Conservation (phyloP, 1,139 yeast species). For the Dujonia santamariae region DNA sequence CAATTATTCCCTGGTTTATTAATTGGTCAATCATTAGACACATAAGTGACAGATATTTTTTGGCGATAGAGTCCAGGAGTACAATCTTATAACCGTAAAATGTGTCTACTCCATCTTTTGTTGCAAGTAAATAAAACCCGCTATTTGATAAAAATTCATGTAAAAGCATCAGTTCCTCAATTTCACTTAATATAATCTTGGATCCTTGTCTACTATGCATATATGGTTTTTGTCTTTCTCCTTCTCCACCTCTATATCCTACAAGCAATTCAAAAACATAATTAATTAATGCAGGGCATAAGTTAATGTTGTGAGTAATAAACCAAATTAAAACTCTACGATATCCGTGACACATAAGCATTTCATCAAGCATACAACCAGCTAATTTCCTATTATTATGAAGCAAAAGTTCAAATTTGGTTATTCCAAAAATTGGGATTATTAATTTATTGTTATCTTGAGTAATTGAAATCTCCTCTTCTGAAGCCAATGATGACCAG, state of each 20-base stretch:
- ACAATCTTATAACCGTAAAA: slow-evolving; percentile 33
- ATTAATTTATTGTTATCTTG: slow-evolving; percentile 25
- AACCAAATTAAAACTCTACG: slow-evolving; percentile 66
- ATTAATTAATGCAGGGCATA: slow-evolving; percentile 48
- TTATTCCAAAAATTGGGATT: slow-evolving; percentile 41
- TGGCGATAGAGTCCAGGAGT: slow-evolving; percentile 41
- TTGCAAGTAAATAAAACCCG: slow-evolving; percentile 45
- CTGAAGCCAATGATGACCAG: slow-evolving; percentile 35
- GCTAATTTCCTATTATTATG: slow-evolving; percentile 42
- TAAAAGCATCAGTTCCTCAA: slow-evolving; percentile 63
- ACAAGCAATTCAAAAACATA: slow-evolving; percentile 59
- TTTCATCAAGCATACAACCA: slow-evolving; percentile 59
- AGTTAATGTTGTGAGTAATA: slow-evolving; percentile 56
- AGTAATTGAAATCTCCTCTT: slow-evolving; percentile 21
- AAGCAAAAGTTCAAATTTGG: slow-evolving; percentile 36
- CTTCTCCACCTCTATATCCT: slow-evolving; percentile 47
- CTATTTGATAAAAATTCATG: slow-evolving; percentile 65
- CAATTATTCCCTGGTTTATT: slow-evolving; percentile 42
- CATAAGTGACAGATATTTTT: slow-evolving; percentile 49
- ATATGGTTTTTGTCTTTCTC: slow-evolving; percentile 24
- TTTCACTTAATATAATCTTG: slow-evolving; percentile 43
- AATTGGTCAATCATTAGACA: slow-evolving; percentile 61
- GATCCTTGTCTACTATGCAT: slow-evolving; percentile 55
- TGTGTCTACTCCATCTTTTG: slow-evolving; percentile 29
- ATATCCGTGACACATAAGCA: slow-evolving; percentile 62